Base-by-base conservation (phyloP, 2,329 filamentous ascomycete genomes). In the Talaromyces sp. region DNA sequence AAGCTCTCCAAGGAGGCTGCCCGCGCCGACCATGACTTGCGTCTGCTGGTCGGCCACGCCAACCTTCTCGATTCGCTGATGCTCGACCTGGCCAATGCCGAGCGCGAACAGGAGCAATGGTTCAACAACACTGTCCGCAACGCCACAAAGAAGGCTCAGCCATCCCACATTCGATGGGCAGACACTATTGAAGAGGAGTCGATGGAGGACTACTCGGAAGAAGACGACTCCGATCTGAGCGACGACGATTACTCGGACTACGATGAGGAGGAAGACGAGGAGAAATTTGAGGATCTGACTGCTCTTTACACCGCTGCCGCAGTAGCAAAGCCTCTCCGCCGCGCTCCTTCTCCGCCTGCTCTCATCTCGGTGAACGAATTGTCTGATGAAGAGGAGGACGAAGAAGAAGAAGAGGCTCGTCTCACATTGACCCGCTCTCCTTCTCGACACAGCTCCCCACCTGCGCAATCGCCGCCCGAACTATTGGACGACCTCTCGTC, bases 11-110 rank as follows among this genome's bases (percentile, higher is more conserved):
- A 86, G 69, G 94, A 98, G 83, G 95, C 95, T 83, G 88, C 89
- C 79, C 90, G 90, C 74, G 84, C 92, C 73, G 94, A 98, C 77
- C 95, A 98, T 85, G 89, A 98, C 84, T 91, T 99, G 69, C 89
- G 94, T 76, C 88, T 96, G 54, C 90, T 99, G 67, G 95, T 99
- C 73, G 95, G 94, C 74, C 95, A 99, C 81, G 95, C 95, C 83
- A 99, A 98, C 85, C 90, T 98, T 57, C 91, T 99, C 78, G 95
- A 99, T 82, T 90, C 89, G 47, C 83, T 99, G 76, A 98, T 98
- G 95, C 78, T 89, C 68, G 87, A 95, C 71, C 91, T 99, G 66
- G 91, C 93, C 79, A 92, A 96, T 66, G 94, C 94, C 75, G 95
- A 98, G 84, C 88, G 89, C 72, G 93, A 97, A 79, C 95, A 98